A percentile compares a stretch with the other conserved stretches of the same genome.
phyloP scores from a whole-genome alignment of 1,284 basidiomycete genomes.

The Trametes hirsuta region DNA sequence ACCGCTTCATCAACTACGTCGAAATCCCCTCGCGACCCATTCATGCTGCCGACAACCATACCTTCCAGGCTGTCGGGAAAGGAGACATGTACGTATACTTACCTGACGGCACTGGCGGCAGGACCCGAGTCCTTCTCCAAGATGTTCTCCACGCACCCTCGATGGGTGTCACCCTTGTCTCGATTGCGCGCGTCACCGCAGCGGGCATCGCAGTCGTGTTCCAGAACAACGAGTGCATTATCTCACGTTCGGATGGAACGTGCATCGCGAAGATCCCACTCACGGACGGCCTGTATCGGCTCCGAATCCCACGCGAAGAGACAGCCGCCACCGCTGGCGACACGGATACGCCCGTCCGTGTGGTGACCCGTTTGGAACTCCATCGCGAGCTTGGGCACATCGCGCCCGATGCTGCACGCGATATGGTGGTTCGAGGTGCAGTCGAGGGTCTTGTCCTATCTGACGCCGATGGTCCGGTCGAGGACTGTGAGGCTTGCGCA shows the following conservation, averaged over 20 bases:
- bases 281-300: not conserved
- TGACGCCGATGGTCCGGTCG: not conserved
- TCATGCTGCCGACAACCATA: constrained; percentile 39
- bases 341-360: not conserved
- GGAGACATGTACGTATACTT: constrained; percentile 41
- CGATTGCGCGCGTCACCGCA: constrained; percentile 39
- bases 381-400: constrained; percentile 12
- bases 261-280: not conserved
- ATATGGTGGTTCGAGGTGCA: constrained; percentile 4
- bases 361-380: not conserved
- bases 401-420: not conserved
- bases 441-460: constrained; percentile 7
- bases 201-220: constrained; percentile 36
- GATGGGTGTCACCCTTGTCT: constrained; percentile 40
- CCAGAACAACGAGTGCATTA: constrained; percentile 32
- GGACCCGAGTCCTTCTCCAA: constrained; percentile 32
- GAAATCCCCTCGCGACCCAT: constrained; percentile 35
- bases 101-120: constrained; percentile 37
- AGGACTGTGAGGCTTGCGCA: constrained; percentile 25
- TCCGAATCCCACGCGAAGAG: not conserved
- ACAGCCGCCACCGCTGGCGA: not conserved
- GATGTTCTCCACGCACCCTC: constrained; percentile 41
- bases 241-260: constrained; percentile 16
- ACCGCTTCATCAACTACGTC: constrained; percentile 36
- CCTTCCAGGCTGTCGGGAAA: constrained; percentile 37